phyloP scores from a whole-genome alignment of 495 filamentous ascomycete genomes.

The Daldinia caldariorum region DNA sequence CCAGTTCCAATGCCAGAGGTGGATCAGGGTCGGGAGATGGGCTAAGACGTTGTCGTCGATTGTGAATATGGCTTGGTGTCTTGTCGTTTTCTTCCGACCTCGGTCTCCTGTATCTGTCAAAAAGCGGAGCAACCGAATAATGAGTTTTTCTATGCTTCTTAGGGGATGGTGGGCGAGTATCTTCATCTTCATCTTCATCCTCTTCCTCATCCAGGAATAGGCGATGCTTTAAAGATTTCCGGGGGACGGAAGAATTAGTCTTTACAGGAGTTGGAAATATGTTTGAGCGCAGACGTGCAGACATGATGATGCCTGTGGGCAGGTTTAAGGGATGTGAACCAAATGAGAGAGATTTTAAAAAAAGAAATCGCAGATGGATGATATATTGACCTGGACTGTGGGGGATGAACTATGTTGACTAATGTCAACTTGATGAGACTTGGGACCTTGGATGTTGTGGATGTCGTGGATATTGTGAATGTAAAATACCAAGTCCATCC shows the following conservation, averaged over 20 bases:
- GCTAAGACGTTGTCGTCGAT: constrained; percentile 18
- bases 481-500: too few species aligned
- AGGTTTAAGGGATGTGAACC: background rate
- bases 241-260: constrained; percentile 13
- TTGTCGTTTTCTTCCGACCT: constrained; percentile 12
- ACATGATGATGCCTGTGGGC: constrained; percentile 15
- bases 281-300: constrained; percentile 23
- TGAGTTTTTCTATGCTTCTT: constrained; percentile 32
- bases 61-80: background rate
- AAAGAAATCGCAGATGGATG: background rate
- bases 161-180: constrained; percentile 14
- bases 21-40: constrained; percentile 32
- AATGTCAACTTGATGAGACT: too few species aligned
- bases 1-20: constrained; percentile 23
- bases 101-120: constrained; percentile 34
- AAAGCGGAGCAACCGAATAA: constrained; percentile 32
- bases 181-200: constrained; percentile 28
- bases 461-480: too few species aligned
- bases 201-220: background rate
- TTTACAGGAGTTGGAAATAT: constrained; percentile 7
- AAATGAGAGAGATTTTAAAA: background rate
- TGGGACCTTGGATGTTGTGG: too few species aligned
- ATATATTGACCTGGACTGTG: too few species aligned
- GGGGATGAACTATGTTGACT: too few species aligned
- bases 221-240: constrained; percentile 22